Evolutionary conservation across 345 rosid species (phyloP).

Genomic region (Moringa oleifera): DNA sequence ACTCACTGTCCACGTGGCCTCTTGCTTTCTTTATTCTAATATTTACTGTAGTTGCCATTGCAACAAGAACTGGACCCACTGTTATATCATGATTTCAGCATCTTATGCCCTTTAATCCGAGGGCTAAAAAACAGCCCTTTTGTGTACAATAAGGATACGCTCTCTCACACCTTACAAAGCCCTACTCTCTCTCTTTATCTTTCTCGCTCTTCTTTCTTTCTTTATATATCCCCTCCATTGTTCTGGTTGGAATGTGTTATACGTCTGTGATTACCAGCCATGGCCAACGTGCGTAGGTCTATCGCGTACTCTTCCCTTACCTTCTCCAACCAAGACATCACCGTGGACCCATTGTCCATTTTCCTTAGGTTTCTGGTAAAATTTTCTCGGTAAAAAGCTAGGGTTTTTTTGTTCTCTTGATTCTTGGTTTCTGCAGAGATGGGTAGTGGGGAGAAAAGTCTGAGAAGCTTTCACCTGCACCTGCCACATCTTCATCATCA

Average conservation of each 20-base stretch:
- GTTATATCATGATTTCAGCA: neutral
- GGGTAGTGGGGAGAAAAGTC: constrained; percentile 20
- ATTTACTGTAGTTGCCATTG: constrained; percentile 16
- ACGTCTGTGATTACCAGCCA: constrained; percentile 20
- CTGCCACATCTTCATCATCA: constrained; percentile 1
- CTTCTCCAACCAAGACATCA: constrained; percentile 21
- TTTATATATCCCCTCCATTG: constrained; percentile 9
- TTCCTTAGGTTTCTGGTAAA: constrained; percentile 22
- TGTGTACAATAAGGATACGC: constrained; percentile 7
- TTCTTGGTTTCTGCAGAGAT: neutral
- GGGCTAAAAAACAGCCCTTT: constrained; percentile 8
- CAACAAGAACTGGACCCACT: too few relatives aligned
- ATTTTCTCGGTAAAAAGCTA: constrained; percentile 7
- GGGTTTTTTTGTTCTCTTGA: neutral
- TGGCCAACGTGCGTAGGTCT: constrained; percentile 33
- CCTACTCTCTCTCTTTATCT: neutral
- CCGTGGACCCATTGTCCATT: constrained; percentile 40
- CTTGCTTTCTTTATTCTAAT: neutral
- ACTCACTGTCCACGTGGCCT: constrained; percentile 30
- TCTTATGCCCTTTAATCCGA: constrained; percentile 13
- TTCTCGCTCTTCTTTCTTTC: neutral
- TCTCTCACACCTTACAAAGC: constrained; percentile 9
- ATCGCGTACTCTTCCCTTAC: constrained; percentile 30
- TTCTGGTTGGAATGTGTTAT: constrained; percentile 22
- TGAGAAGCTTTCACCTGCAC: constrained; percentile 20